A percentile compares a stretch with the other conserved stretches of the same genome.
These are phyloP conservation scores for Trichaptum fuscoviolaceum DNA, from an alignment of 768 basidiomycete genomes.

Conservation along the genomic window DNA sequence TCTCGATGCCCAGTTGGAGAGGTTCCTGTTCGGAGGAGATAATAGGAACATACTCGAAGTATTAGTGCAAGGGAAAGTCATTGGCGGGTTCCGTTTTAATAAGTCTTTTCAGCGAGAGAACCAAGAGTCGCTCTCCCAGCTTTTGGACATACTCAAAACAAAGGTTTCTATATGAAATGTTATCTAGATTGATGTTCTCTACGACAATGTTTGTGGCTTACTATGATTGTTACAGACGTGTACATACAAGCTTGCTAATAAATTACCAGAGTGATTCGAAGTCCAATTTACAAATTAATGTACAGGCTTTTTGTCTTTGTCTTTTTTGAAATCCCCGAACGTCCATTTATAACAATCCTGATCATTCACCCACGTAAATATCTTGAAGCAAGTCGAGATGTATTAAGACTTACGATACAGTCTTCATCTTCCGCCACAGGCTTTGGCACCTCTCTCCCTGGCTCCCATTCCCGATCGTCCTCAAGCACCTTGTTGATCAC, in stretches of 20 bases:
- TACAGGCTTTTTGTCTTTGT: background rate
- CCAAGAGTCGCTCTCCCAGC: no score
- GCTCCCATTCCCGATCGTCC: slow-evolving; percentile 38
- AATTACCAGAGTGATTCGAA: background rate
- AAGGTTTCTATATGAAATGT: no score
- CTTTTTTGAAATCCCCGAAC: slow-evolving; percentile 45
- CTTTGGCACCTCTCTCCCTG: slow-evolving; percentile 44
- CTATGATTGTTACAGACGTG: background rate
- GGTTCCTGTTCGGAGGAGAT: slow-evolving; percentile 84
- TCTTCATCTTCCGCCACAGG: slow-evolving; percentile 52
- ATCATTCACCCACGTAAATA: slow-evolving; percentile 7
- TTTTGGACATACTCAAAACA: no score
- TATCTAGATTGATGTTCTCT: no score
- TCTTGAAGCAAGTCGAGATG: slow-evolving; percentile 20
- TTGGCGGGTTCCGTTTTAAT: slow-evolving; percentile 57
- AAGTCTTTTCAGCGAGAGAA: background rate
- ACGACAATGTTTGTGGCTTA: background rate
- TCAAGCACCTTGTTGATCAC: slow-evolving; percentile 51
- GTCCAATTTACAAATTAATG: background rate
- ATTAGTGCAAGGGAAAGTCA: slow-evolving; percentile 73
- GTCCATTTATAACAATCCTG: slow-evolving; percentile 82
- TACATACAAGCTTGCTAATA: background rate
- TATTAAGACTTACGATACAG: slow-evolving; percentile 45
- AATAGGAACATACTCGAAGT: slow-evolving; percentile 78
- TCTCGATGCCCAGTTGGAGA: slow-evolving; percentile 64